Percentiles rank a stretch among this genome's conserved stretches.
These are phyloP conservation scores for Leishmania braziliensis DNA, from an alignment of 208 protist genomes.

Conservation along the genomic window DNA sequence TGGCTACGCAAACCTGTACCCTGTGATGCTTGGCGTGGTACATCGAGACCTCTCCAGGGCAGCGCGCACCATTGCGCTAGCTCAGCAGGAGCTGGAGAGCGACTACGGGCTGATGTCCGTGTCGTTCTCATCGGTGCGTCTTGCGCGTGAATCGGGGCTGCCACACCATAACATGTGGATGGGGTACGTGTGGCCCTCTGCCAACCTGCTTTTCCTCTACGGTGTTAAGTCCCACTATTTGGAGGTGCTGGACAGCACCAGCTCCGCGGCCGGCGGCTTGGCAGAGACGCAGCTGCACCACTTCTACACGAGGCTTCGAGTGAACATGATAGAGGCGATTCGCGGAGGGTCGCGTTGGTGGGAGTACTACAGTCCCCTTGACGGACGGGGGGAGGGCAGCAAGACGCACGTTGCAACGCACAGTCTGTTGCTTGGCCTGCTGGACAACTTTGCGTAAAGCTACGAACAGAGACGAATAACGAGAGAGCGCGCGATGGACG, in stretches of 20 bases:
- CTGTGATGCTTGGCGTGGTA: conserved; percentile 67
- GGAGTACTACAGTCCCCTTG: conserved; percentile 77
- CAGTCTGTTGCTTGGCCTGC: conserved; percentile 51
- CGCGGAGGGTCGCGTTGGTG: conserved; percentile 49
- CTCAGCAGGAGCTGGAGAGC: conserved; percentile 49
- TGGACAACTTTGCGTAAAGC: conserved; percentile 59
- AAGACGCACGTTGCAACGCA: conserved; percentile 77
- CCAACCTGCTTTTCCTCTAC: conserved; percentile 68
- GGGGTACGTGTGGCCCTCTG: conserved; percentile 70
- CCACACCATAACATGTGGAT: conserved; percentile 72
- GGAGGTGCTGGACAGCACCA: conserved; percentile 21
- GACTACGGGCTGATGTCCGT: conserved; percentile 78
- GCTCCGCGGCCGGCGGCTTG: conserved; percentile 3
- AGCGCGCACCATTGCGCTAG: conserved; percentile 49
- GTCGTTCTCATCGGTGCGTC: conserved; percentile 62
- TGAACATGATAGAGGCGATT: conserved; percentile 44
- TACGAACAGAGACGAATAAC: neutral
- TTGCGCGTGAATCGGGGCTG: conserved; percentile 46
- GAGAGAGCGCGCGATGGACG: too few relatives aligned
- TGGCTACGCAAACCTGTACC: conserved; percentile 80
- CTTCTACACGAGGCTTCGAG: conserved; percentile 56
- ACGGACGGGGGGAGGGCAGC: conserved; percentile 66
- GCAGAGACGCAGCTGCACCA: conserved; percentile 12
- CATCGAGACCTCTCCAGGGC: conserved; percentile 40
- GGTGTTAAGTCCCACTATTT: conserved; percentile 69